Base-by-base conservation (phyloP, 2,329 filamentous ascomycete genomes). In the Colletotrichum noveboracense region DNA sequence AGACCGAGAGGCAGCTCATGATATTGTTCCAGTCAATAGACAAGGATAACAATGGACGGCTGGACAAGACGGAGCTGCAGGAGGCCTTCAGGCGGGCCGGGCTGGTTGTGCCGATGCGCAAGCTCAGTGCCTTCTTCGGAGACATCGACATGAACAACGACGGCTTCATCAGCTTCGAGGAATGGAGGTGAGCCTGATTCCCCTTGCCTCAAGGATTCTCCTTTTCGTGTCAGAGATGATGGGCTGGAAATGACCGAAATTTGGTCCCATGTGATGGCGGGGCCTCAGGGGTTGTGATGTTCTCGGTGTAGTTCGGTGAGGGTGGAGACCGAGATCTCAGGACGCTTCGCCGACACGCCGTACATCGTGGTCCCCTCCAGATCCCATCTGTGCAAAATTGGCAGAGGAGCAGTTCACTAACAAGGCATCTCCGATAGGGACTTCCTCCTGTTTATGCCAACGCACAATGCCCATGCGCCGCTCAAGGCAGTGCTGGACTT, bases 81-180 rank as follows among this genome's bases (percentile, higher is more conserved):
- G 85, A 88, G 43, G 97, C 96, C 12, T 97, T 98, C 82, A 88
- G 93, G 76, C 90, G 89, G 68, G 94, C 95, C 52, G 96, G 96
- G 38, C 89, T 99, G 66, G 90, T 92, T 10, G 93, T 98, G 14
- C 94, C 96, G 26, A 92, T 89, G 79, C 91, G 93, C 70, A 94
- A 95, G 81, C 87, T 99, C 61, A 91, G 95, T 78, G 91, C 93
- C 77, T 98, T 99, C 87, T 98, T 99, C 83, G 87, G 91, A 78
- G 94, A 98, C 83, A 94, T 99, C 80, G 97, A 99, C 84, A 90
- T 91, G 82, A 96, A 99, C 86, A 91, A 93, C 79, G 96, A 99
- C 83, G 96, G 96, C 64, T 92, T 88, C 78, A 98, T 98, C 79
- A 96, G 90, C 77, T 98, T 98, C 85, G 93, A 95, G 79, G 97